Evolutionary conservation across 2,329 filamentous ascomycete species (phyloP).

Genomic region (Pseudogymnoascus sp.): DNA sequence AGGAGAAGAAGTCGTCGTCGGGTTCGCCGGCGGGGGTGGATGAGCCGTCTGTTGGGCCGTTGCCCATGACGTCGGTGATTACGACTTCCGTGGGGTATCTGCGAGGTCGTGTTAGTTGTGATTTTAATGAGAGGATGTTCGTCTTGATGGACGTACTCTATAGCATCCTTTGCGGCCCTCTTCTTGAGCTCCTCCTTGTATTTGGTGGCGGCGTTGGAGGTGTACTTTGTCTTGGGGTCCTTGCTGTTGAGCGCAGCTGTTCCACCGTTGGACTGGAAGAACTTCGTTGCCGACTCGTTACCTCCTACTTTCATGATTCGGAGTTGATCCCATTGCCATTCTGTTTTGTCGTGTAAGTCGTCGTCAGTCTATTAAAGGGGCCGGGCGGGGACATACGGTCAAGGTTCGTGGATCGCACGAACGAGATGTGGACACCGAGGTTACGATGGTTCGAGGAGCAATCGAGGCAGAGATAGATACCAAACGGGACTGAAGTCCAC

Average conservation of each 20-base stretch:
- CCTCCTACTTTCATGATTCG: constrained; percentile 97
- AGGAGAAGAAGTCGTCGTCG: constrained; percentile 95
- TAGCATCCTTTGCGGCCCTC: constrained; percentile 72
- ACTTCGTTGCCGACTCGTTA: constrained; percentile 96
- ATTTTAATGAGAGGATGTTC: neutral
- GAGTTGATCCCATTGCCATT: constrained; percentile 99
- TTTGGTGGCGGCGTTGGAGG: constrained; percentile 83
- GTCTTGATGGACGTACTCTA: constrained; percentile 54
- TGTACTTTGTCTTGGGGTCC: constrained; percentile 94
- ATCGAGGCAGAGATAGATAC: constrained; percentile 96
- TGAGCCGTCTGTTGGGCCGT: constrained; percentile 52
- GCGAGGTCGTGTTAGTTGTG: constrained; percentile 19
- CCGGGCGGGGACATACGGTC: constrained; percentile 63
- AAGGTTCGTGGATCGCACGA: constrained; percentile 95
- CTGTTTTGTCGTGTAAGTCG: constrained; percentile 35
- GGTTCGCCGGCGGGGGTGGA: constrained; percentile 74
- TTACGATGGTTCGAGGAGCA: constrained; percentile 97
- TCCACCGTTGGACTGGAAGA: constrained; percentile 93
- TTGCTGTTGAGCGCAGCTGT: constrained; percentile 92
- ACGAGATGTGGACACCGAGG: constrained; percentile 96
- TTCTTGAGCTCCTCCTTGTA: constrained; percentile 96
- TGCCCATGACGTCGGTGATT: constrained; percentile 62
- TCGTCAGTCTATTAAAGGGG: constrained; percentile 5
- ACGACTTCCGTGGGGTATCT: constrained; percentile 82
- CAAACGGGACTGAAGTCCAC: constrained; percentile 95